A percentile compares a stretch with the other conserved stretches of the same genome.
phyloP scores from a whole-genome alignment of 257 asterid species.

The Jacaranda mimosifolia region DNA sequence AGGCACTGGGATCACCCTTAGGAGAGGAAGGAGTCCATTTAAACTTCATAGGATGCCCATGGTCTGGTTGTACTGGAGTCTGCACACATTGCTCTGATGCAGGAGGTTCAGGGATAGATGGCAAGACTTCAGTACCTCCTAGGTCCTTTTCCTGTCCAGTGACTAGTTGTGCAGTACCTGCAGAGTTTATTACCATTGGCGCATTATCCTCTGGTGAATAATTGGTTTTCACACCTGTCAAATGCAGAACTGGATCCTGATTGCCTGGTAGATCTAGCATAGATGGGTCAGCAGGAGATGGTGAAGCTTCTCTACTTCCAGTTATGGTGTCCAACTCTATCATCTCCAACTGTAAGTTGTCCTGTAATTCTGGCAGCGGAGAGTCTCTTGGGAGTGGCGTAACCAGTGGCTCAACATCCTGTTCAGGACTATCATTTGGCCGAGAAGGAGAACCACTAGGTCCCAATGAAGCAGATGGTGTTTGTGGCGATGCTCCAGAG shows the following conservation, averaged over 20 bases:
- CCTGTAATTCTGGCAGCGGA: slow-evolving; percentile 54
- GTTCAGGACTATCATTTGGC: slow-evolving; percentile 47
- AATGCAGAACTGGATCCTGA: slow-evolving; percentile 30
- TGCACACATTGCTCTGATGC: slow-evolving; percentile 34
- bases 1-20: slow-evolving; percentile 26
- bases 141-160: slow-evolving; percentile 48
- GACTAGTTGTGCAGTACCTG: slow-evolving; percentile 34
- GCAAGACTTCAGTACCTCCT: slow-evolving; percentile 45
- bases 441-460: slow-evolving; percentile 47
- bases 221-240: slow-evolving; percentile 36
- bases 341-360: slow-evolving; percentile 64
- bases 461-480: slow-evolving; percentile 55
- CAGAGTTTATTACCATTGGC: slow-evolving; percentile 26
- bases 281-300: slow-evolving; percentile 53
- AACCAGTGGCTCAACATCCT: slow-evolving; percentile 52
- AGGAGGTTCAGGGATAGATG: slow-evolving; percentile 40
- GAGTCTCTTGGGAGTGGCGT: slow-evolving; percentile 49
- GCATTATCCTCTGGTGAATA: slow-evolving; percentile 38
- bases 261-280: slow-evolving; percentile 45
- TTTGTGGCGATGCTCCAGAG: slow-evolving; percentile 47
- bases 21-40: slow-evolving; percentile 26
- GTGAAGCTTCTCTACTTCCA: slow-evolving; percentile 68
- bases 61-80: slow-evolving; percentile 36
- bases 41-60: slow-evolving; percentile 24
- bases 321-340: slow-evolving; percentile 65